phyloP scores from a whole-genome alignment of 2,329 filamentous ascomycete genomes.

The Herpotrichia juniperi region DNA sequence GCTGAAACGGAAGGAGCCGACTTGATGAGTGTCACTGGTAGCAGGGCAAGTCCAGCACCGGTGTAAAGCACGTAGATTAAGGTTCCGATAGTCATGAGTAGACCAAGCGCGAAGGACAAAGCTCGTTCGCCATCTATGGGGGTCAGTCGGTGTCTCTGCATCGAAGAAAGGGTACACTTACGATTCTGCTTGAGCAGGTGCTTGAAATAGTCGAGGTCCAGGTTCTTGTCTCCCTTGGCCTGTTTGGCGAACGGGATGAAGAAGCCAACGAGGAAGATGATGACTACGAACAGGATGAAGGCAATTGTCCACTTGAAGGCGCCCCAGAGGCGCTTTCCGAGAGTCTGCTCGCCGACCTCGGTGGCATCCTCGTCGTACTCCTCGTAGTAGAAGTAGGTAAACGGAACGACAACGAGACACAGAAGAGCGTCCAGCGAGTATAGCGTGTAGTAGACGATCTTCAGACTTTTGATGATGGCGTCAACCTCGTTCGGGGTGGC shows the following conservation, averaged over 20 bases:
- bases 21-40: constrained; percentile 91
- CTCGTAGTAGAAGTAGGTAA: constrained; percentile 98
- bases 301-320: constrained; percentile 89
- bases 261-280: constrained; percentile 90
- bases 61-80: constrained; percentile 89
- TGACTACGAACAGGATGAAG: constrained; percentile 79
- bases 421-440: constrained; percentile 92
- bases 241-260: constrained; percentile 83
- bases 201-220: constrained; percentile 92
- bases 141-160: constrained; percentile 1
- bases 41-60: constrained; percentile 82
- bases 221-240: constrained; percentile 65
- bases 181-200: constrained; percentile 80
- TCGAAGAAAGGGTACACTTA: constrained; percentile 45
- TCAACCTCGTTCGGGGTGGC: constrained; percentile 82
- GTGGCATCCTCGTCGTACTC: constrained; percentile 92
- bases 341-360: constrained; percentile 76
- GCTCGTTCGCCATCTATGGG: constrained; percentile 81
- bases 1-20: constrained; percentile 85
- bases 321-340: constrained; percentile 75
- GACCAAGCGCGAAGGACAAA: constrained; percentile 83
- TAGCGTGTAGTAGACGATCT: constrained; percentile 88
- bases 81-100: constrained; percentile 87
- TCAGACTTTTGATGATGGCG: constrained; percentile 78
- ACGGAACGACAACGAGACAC: constrained; percentile 88